Evolutionary conservation across 1,284 basidiomycete genomes (phyloP), one percentile per base, ranked within the genome.

Genomic region (Cryptococcus amylolentus): DNA sequence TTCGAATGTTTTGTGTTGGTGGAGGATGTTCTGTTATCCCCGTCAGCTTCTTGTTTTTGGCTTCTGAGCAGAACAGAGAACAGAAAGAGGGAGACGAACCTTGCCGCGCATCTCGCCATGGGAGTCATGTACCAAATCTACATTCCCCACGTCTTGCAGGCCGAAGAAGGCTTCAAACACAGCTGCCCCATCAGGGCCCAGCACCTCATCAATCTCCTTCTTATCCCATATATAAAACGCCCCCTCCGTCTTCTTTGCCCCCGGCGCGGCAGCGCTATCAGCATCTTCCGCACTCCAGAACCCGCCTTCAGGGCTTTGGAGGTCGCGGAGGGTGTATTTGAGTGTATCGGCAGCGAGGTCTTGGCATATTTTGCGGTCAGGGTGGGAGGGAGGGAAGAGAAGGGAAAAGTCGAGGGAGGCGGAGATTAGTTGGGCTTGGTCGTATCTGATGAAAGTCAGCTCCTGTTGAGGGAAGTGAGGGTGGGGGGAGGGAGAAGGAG

Each of bases 241-340:
- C 13, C 80, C 80, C 62, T 81, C 80, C 67, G 41, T 52, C 48
- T 63, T 65, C 49, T 61, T 64, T 7, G 48, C 64, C 14, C 61
- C 62, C 16, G 46, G 43, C 10, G 14, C 43, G 35, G 51, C 51
- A 26, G 79, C 68, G 4, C 77, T 78, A 54, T 81, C 80, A 5
- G 80, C 80, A 60, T 81, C 80, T 57, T 81, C 80, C 1, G 80
- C 79, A 41, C 76, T 75, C 64, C 72, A 80, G 61, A 80, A 79
- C 2, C 71, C 79, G 23, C 78, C 78, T 44, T 70, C 63, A 4
- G 69, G 67, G 59, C 69, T 75, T 12, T 58, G 61, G 13, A 81
- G 69, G 57, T 79, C 73, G 13, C 74, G 67, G 9, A 73, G 56
- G 10, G 70, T 65, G 64, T 81, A 81, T n/a, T 69, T 59, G 28